These are phyloP conservation scores for Sarocladium strictum DNA, from an alignment of 2,329 filamentous ascomycete genomes.

Conservation along the genomic window DNA sequence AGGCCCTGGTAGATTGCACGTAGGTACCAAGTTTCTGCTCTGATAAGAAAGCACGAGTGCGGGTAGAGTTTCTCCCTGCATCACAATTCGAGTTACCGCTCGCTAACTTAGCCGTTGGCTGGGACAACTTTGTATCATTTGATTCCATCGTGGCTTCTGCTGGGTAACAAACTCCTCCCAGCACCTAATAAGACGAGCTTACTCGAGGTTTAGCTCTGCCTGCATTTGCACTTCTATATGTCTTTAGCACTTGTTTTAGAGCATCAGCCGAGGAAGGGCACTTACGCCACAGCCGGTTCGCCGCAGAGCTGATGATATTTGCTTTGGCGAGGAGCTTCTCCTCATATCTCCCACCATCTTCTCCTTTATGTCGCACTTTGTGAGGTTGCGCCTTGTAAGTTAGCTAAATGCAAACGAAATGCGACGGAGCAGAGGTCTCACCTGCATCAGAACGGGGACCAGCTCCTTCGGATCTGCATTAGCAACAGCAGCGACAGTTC, in stretches of 20 bases:
- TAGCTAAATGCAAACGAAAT: no score
- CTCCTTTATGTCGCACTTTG: slow-evolving; percentile 49
- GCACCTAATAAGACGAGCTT: slow-evolving; percentile 5
- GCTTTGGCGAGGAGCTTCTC: slow-evolving; percentile 63
- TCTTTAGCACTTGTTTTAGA: slow-evolving; percentile 12
- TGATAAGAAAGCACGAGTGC: no score
- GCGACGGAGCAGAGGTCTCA: slow-evolving; percentile 24
- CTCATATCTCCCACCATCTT: slow-evolving; percentile 52
- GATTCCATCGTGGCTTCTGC: no score
- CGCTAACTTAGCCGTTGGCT: no score
- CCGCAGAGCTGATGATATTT: slow-evolving; percentile 60
- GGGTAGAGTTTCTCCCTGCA: not conserved
- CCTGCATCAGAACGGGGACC: slow-evolving; percentile 66
- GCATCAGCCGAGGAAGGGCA: slow-evolving; percentile 16
- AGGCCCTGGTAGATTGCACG: no score
- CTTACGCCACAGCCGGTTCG: slow-evolving; percentile 64
- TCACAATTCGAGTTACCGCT: no score
- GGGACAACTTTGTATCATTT: no score
- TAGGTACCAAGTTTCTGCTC: not conserved
- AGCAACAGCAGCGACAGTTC: slow-evolving; percentile 60
- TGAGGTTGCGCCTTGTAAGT: slow-evolving; percentile 56
- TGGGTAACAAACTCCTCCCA: no score
- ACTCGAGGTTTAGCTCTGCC: slow-evolving; percentile 35
- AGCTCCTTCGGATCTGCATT: slow-evolving; percentile 64
- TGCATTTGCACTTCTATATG: slow-evolving; percentile 43